phyloP scores from a whole-genome alignment of 1,284 basidiomycete genomes.

The Malassezia globosa region DNA sequence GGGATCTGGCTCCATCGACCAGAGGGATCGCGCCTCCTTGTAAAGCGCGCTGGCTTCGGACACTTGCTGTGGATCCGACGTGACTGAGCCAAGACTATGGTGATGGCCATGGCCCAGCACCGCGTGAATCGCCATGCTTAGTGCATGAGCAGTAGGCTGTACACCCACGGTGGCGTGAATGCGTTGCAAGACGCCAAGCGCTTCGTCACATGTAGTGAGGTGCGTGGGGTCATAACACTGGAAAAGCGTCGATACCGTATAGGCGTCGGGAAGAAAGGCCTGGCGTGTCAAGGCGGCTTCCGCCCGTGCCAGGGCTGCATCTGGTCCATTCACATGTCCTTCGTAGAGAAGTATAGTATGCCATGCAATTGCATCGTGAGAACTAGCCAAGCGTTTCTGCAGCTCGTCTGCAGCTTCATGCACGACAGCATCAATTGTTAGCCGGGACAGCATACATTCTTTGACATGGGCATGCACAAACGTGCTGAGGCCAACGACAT shows the following conservation, averaged over 20 bases:
- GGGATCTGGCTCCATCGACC: constrained; percentile 16
- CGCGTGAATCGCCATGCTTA: constrained; percentile 17
- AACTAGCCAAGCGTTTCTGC: background rate
- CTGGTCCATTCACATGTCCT: constrained; percentile 10
- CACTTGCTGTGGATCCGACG: constrained; percentile 15
- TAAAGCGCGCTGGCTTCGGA: constrained; percentile 29
- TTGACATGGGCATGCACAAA: background rate
- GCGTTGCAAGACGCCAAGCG: constrained; percentile 19
- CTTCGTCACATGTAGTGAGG: constrained; percentile 27
- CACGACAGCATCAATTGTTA: background rate
- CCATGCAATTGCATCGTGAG: constrained; percentile 10
- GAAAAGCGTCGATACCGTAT: constrained; percentile 15
- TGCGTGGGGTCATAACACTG: constrained; percentile 11
- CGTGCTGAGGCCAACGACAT: constrained; percentile 6
- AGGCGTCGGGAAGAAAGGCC: background rate
- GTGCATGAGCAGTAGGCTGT: constrained; percentile 1
- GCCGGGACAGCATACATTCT: too few relatives aligned
- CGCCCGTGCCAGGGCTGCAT: constrained; percentile 16
- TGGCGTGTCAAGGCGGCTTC: constrained; percentile 3
- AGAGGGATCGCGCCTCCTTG: constrained; percentile 16
- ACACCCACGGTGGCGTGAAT: constrained; percentile 15
- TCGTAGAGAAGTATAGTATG: constrained; percentile 20
- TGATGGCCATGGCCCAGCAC: constrained; percentile 6
- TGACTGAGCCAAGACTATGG: background rate
- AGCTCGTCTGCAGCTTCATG: constrained; percentile 10